Base-by-base conservation (phyloP, 352 stramenopile species). In the Globisporangium perplexum region DNA sequence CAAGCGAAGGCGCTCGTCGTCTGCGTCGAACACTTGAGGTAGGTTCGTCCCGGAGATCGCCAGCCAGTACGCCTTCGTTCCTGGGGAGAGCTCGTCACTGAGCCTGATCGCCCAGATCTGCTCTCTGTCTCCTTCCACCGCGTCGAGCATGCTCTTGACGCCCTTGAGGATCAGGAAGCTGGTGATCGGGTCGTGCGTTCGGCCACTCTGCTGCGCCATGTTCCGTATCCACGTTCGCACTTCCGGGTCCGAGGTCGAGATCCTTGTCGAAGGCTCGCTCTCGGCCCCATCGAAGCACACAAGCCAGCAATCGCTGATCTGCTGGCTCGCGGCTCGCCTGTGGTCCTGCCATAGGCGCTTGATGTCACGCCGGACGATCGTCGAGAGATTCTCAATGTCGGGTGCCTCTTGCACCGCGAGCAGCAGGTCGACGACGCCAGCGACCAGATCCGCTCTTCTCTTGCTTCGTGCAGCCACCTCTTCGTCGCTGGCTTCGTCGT, bases 1-100 rank as follows among this genome's bases (percentile, higher is more conserved):
- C 39, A 61, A 36, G 18, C 42, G n/a, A 7, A 43, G 7, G 17
- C 41, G 53, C 41, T 61, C 53, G 18, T 57, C 58, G n/a, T 52
- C 46, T 12, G 24, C 24, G 23, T 43, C 39, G 46, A 65, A 61
- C 10, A 53, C n/a, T 17, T 23, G 31, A 12, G 47, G 53, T 12
- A 61, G 50, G 8, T 42, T 15, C 1, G 45, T 43, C 12, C 47
- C 58, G 0, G 38, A 23, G 47, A 56, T 52, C 6, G 50, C 12
- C 5, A 62, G 30, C 5, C 14, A 51, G 30, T 54, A 64, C 20
- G 8, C 18, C 41, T 46, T 46, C 7, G 23, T 15, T 3, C 14
- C n/a, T n/a, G n/a, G n/a, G n/a, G n/a, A n/a, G n/a, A n/a, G n/a
- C 18, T 49, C 11, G 18, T 17, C 8, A 35, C 26, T 4, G n/a